These are phyloP conservation scores for Picochlorum sp. DNA, from an alignment of 139 green algal species.

Conservation along the genomic window DNA sequence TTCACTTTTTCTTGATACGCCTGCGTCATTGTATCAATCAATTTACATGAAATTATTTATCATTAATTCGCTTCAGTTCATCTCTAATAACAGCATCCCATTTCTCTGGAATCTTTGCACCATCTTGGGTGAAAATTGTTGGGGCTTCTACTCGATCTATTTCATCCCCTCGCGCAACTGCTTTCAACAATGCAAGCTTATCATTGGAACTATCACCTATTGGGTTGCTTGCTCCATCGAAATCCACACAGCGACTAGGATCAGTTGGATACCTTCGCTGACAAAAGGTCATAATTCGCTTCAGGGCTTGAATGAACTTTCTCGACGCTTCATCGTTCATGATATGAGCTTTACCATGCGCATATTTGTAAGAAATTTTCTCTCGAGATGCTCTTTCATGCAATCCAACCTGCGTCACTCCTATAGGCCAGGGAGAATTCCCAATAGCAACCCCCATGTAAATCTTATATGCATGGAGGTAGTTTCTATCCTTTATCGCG, in stretches of 20 bases:
- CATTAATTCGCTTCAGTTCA: constrained; percentile 1
- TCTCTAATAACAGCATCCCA: constrained; percentile 2
- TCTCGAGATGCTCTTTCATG: constrained; percentile 88
- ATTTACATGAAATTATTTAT: background rate
- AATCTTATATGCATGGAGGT: constrained; percentile 87
- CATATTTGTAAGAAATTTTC: constrained; percentile 73
- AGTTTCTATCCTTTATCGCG: constrained; percentile 79
- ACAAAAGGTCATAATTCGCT: constrained; percentile 78
- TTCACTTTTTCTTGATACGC: constrained; percentile 37
- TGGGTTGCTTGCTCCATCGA: constrained; percentile 48
- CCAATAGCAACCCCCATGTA: constrained; percentile 94
- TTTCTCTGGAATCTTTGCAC: constrained; percentile 21
- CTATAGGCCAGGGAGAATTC: constrained; percentile 96
- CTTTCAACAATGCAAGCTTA: constrained; percentile 58
- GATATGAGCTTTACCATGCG: constrained; percentile 72
- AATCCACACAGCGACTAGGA: constrained; percentile 73
- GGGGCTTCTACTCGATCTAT: constrained; percentile 26
- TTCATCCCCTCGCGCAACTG: constrained; percentile 41
- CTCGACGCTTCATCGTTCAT: constrained; percentile 99
- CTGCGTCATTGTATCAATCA: background rate
- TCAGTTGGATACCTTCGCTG: constrained; percentile 79
- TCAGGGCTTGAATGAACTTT: constrained; percentile 82
- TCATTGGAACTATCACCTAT: constrained; percentile 39
- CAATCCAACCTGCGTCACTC: constrained; percentile 83
- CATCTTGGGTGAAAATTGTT: constrained; percentile 7